phyloP scores from a whole-genome alignment of 306 rosid genomes.

The Lathyrus aphaca region DNA sequence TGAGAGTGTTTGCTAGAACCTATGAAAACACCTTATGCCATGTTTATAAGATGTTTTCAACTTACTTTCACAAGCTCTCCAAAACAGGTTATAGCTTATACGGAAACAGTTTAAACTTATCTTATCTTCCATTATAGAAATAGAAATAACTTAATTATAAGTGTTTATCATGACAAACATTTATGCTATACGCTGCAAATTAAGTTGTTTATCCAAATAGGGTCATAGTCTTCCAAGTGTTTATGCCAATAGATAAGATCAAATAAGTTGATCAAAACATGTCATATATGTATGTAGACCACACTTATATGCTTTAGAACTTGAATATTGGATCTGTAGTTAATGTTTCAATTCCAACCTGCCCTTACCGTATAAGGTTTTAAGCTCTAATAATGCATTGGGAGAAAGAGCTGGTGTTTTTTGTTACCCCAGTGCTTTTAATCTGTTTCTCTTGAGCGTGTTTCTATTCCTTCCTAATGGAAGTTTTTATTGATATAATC shows the following conservation, averaged over 20 bases:
- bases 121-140: too few relatives aligned
- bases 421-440: background rate
- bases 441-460: background rate
- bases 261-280: background rate
- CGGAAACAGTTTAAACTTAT: too few relatives aligned
- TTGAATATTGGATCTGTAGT: background rate
- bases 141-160: too few relatives aligned
- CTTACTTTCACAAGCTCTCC: too few relatives aligned
- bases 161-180: too few relatives aligned
- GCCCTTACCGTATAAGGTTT: constrained; percentile 2
- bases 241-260: background rate
- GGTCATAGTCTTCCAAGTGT: background rate
- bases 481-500: constrained; percentile 2
- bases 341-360: constrained; percentile 6
- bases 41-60: too few relatives aligned
- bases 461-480: background rate
- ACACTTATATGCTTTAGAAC: background rate
- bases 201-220: too few relatives aligned
- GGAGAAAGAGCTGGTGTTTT: constrained; percentile 3
- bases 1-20: too few relatives aligned
- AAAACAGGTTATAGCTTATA: too few relatives aligned
- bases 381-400: background rate
- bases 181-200: too few relatives aligned
- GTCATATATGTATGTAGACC: background rate
- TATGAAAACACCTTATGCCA: too few relatives aligned